Evolutionary conservation across 1,284 basidiomycete genomes (phyloP).

Genomic region (Puccinia polysora): DNA sequence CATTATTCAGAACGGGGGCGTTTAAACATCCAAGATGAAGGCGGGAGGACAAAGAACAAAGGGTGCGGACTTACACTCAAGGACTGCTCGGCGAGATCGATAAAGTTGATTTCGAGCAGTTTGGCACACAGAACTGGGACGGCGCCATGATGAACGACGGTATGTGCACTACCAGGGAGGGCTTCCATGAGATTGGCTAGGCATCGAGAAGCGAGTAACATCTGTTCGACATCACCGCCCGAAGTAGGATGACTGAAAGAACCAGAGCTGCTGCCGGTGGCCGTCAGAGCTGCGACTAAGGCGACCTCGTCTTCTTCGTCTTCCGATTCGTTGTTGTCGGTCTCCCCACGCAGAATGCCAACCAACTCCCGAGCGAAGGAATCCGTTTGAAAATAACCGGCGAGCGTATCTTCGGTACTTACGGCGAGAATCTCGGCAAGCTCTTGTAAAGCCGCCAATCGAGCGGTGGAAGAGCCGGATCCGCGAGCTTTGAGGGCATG

Average conservation of each 20-base stretch:
- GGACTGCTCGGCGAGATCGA: slow-evolving; percentile 92
- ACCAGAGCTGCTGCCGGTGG: slow-evolving; percentile 18
- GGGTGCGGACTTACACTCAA: slow-evolving; percentile 76
- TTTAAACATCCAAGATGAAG: slow-evolving; percentile 28
- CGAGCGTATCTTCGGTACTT: slow-evolving; percentile 93
- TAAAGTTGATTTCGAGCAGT: slow-evolving; percentile 88
- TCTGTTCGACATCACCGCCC: slow-evolving; percentile 75
- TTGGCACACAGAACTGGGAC: slow-evolving; percentile 93
- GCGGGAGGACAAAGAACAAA: neutral
- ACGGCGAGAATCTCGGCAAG: slow-evolving; percentile 90
- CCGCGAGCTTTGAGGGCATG: slow-evolving; percentile 73
- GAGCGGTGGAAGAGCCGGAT: slow-evolving; percentile 71
- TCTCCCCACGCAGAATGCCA: slow-evolving; percentile 73
- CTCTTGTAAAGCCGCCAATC: slow-evolving; percentile 80
- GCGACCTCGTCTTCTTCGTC: slow-evolving; percentile 72
- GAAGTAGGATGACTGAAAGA: slow-evolving; percentile 51
- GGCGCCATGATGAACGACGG: slow-evolving; percentile 88
- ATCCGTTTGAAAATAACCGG: slow-evolving; percentile 88
- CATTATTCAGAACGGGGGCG: too few species aligned
- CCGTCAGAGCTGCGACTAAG: slow-evolving; percentile 62
- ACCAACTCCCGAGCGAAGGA: slow-evolving; percentile 88
- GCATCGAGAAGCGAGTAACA: slow-evolving; percentile 87
- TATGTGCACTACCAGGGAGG: slow-evolving; percentile 84
- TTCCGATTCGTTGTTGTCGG: slow-evolving; percentile 46
- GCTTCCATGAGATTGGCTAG: slow-evolving; percentile 95